phyloP scores from a whole-genome alignment of 768 basidiomycete genomes.

The Auricularia sp. region DNA sequence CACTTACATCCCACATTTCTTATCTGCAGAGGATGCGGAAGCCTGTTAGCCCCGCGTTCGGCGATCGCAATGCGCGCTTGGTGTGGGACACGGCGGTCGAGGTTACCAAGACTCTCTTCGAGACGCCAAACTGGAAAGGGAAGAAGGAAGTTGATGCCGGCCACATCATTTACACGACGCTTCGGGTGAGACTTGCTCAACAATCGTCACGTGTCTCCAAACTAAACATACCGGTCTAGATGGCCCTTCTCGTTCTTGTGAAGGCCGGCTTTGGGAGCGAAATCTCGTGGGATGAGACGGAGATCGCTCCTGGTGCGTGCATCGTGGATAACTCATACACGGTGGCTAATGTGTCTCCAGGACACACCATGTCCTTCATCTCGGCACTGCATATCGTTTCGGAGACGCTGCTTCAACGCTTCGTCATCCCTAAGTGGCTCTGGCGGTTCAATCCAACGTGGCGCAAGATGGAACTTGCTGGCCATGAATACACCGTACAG shows the following conservation, averaged over 20 bases:
- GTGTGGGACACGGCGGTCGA: not conserved
- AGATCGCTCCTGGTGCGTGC: not conserved
- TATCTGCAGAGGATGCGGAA: not conserved
- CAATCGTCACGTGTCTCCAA: not conserved
- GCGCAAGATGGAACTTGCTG: slow-evolving; percentile 16
- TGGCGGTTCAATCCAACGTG: slow-evolving; percentile 27
- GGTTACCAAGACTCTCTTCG: not conserved
- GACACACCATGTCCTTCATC: slow-evolving; percentile 41
- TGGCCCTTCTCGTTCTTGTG: not conserved
- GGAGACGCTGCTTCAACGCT: slow-evolving; percentile 26
- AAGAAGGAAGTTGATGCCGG: not conserved
- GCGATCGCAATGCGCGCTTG: not conserved
- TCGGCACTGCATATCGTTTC: slow-evolving; percentile 38
- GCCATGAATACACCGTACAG: slow-evolving; percentile 13
- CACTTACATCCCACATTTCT: too few species aligned
- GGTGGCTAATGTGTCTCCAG: slow-evolving; percentile 6
- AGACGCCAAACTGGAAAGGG: not conserved
- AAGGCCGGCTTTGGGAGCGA: not conserved
- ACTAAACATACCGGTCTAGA: not conserved
- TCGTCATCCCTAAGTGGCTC: slow-evolving; percentile 32
- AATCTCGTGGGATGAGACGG: not conserved
- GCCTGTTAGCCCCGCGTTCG: not conserved
- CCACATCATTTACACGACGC: not conserved
- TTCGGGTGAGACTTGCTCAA: not conserved
- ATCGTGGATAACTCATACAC: not conserved